phyloP scores from a whole-genome alignment of 352 stramenopile species.

The Pythium monospermum region DNA sequence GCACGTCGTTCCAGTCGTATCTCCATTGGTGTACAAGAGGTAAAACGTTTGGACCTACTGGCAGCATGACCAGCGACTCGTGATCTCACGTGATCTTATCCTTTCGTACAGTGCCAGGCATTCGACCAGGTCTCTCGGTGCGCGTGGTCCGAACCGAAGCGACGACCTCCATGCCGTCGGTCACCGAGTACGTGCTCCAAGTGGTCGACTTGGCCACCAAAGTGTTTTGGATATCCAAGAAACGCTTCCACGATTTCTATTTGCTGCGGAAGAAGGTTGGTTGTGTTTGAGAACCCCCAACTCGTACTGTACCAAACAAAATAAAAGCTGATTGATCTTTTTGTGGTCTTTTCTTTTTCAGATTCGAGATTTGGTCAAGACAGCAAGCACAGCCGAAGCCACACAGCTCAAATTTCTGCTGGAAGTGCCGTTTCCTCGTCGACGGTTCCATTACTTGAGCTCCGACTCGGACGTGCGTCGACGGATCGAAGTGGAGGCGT shows the following conservation, averaged over 20 bases:
- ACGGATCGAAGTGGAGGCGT: constrained; percentile 63
- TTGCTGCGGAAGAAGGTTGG: constrained; percentile 59
- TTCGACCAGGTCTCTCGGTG: constrained; percentile 67
- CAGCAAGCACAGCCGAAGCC: constrained; percentile 31
- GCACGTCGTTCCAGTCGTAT: constrained; percentile 50
- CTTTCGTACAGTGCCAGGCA: constrained; percentile 22
- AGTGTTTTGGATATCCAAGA: constrained; percentile 82
- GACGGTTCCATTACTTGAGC: constrained; percentile 47
- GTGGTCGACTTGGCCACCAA: constrained; percentile 75
- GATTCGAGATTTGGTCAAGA: constrained; percentile 40
- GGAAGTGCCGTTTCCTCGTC: constrained; percentile 64
- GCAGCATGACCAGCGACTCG: not conserved
- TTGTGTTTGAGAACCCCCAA: not conserved
- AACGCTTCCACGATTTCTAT: constrained; percentile 73
- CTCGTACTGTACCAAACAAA: too few species aligned
- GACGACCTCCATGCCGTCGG: constrained; percentile 43
- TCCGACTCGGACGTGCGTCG: constrained; percentile 38
- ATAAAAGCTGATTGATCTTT: too few species aligned
- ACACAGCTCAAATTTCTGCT: constrained; percentile 70
- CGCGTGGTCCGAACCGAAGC: constrained; percentile 62
- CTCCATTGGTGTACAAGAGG: constrained; percentile 30
- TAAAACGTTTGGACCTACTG: not conserved
- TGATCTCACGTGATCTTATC: not conserved
- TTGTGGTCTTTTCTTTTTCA: constrained; percentile 8
- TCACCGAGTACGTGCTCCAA: constrained; percentile 73